Conservation (phyloP, 768 basidiomycete species). For the Hygrocybe punicea region DNA sequence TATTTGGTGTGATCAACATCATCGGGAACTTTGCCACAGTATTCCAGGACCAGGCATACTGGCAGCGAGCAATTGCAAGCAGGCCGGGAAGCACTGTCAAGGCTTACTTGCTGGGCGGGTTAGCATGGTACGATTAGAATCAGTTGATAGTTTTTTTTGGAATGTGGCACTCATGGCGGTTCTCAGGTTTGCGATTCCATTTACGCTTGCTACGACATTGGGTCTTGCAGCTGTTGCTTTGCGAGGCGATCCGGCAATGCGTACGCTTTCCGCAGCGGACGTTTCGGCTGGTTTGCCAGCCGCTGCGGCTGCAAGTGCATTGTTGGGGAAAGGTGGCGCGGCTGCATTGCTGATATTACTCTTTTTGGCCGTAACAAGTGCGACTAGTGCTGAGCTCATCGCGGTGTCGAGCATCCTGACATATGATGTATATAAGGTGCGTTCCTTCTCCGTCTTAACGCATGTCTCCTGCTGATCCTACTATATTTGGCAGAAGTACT, state of each 20-base stretch:
- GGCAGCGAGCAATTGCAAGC: constrained; percentile 89
- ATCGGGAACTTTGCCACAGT: constrained; percentile 70
- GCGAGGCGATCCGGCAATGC: constrained; percentile 53
- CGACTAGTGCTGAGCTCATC: constrained; percentile 86
- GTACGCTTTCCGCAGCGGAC: constrained; percentile 49
- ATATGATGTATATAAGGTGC: constrained; percentile 79
- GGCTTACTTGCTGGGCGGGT: constrained; percentile 83
- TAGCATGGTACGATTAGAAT: constrained; percentile 62
- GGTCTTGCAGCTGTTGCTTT: constrained; percentile 88
- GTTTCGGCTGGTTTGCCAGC: constrained; percentile 88
- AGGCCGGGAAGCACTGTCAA: constrained; percentile 82
- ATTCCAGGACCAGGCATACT: constrained; percentile 73
- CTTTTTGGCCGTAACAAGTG: constrained; percentile 83
- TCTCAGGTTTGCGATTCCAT: constrained; percentile 76
- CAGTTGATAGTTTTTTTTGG: background rate
- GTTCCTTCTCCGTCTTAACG: constrained; percentile 2
- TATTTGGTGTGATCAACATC: constrained; percentile 85
- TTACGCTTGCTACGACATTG: constrained; percentile 81
- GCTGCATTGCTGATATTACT: constrained; percentile 74
- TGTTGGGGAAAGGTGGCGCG: constrained; percentile 79
- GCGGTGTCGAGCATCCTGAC: constrained; percentile 83
- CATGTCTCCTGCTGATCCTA: background rate
- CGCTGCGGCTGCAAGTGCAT: constrained; percentile 75
- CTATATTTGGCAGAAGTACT: constrained; percentile 50
- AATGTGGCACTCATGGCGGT: background rate